Evolutionary conservation across 768 basidiomycete genomes (phyloP), one percentile per base, ranked within the genome.

Genomic region (Harrya chromipes): DNA sequence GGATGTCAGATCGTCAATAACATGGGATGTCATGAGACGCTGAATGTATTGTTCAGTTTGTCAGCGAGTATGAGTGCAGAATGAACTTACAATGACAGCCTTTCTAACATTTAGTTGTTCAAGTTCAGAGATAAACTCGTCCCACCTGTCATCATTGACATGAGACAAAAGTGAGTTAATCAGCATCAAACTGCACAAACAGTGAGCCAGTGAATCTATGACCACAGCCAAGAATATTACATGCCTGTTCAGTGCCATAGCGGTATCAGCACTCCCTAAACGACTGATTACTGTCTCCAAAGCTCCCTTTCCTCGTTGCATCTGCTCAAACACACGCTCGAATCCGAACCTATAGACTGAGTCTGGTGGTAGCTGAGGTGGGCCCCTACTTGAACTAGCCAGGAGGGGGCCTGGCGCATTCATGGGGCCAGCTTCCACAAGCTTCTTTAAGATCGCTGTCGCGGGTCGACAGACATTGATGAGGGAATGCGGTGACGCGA

Each of bases 381-480:
- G 75, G 36, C 65, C 66, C 55, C 73, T 75, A 59, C 86, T 88
- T 19, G 85, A 82, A 60, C 84, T 79, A 12, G 83, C 76, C 35
- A 74, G 52, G 40, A 78, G 63, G 2, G 79, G 74, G 16, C 82
- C 83, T 2, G 87, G 81, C 16, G 82, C 80, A 52, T 73, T 83
- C 57, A 76, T 70, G 16, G 90, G 86, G 59, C 90, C 88, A 9
- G 90, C 90, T 65, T 93, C 90, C 13, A 93, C 91, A 19, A 95
- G 80, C 55, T 86, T 87, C 70, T 91, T 90, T 54, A 94, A 76
- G 47, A 95, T 94, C 29, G 88, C 84, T 37, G 90, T 93, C 1
- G 92, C 93, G 29, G 93, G 94, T 6, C 92, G 85, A 59, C 89
- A 90, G 50, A 94, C 90, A 53, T 97, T 97, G 73, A 94, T 84